These are phyloP conservation scores for Coleophoma eucalyptorum DNA, from an alignment of 2,329 filamentous ascomycete species.

Conservation along the genomic window DNA sequence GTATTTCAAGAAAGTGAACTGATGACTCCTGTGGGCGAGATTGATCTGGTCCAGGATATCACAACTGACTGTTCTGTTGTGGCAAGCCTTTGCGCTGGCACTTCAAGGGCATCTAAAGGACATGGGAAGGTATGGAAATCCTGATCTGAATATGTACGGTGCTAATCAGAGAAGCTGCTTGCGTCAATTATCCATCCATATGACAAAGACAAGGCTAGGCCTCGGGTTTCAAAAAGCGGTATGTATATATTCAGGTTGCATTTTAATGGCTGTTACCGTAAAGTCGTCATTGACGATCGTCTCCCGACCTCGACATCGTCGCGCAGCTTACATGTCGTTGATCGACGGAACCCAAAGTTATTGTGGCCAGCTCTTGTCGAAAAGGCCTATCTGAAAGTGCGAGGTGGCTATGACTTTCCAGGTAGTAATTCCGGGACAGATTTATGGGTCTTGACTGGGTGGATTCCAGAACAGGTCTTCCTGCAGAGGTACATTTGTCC, in stretches of 20 bases:
- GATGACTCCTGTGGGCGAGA: conserved; percentile 54
- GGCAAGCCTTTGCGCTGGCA: conserved; percentile 83
- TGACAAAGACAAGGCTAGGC: conserved; percentile 51
- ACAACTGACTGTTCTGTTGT: conserved; percentile 97
- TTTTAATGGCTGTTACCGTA: conserved; percentile 91
- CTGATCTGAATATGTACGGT: too few relatives aligned
- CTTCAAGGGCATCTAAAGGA: conserved; percentile 65
- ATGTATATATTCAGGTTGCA: conserved; percentile 92
- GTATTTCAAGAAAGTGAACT: conserved; percentile 31
- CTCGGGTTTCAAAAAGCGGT: conserved; percentile 69
- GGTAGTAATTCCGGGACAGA: conserved; percentile 97
- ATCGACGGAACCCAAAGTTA: conserved; percentile 74
- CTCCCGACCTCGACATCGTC: conserved; percentile 74
- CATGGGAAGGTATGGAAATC: conserved; percentile 55
- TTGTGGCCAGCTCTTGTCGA: conserved; percentile 92
- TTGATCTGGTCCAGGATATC: conserved; percentile 91
- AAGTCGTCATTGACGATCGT: conserved; percentile 84
- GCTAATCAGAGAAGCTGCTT: conserved; percentile 50
- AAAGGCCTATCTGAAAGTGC: conserved; percentile 93
- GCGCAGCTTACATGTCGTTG: conserved; percentile 80
- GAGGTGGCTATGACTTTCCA: conserved; percentile 95
- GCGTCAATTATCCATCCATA: conserved; percentile 73
- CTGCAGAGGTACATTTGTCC: conserved; percentile 59
- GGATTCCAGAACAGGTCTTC: conserved; percentile 95
- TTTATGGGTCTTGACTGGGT: conserved; percentile 86